Evolutionary conservation across 257 asterid genomes (phyloP), one percentile per base, ranked within the genome.

Genomic region (Echites panduratus): DNA sequence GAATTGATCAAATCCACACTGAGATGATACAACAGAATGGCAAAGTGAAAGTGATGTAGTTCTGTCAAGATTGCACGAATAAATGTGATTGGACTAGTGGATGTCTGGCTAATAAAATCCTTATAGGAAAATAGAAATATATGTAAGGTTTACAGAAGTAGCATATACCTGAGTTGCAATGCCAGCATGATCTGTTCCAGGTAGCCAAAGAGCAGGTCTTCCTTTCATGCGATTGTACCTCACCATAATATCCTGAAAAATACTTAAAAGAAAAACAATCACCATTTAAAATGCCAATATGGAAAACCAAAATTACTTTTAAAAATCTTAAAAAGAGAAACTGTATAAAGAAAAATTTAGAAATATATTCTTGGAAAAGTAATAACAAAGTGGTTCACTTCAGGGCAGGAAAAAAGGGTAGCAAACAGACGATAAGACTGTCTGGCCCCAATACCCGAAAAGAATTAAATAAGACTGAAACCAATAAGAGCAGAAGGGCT

Each of bases 161-260:
- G 84, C 74, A 53, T 50, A 78, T 47, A 91, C 99, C 99, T 94
- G 99, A 72, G 98, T 94, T 58, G 99, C 99, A 76, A 94, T 94
- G 48, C 99, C 99, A 72, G 99, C 99, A 83, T 94, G 99, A 83
- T 94, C 99, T 45, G 99, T 91, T 77, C 99, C 99, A 76, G 99
- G 99, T 82, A 94, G 89, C 99, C 99, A 94, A 57, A 94, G 97
- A 45, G 99, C 87, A 59, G 97, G 96, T 66, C 92, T 81, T 80
- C 99, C 99, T 79, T 81, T 90, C 99, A 94, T 94, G 68, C 99
- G 90, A 62, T 90, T 80, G 85, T 89, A 94, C 81, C 98, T 81
- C 67, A 94, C 93, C 98, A 94, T 94, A 72, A 94, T 87, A 79
- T 94, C 99, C 99, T 94, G 78, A 77, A 85, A 73, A 73, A 27